phyloP scores from a whole-genome alignment of 306 rosid species.

The Medicago arabica region DNA sequence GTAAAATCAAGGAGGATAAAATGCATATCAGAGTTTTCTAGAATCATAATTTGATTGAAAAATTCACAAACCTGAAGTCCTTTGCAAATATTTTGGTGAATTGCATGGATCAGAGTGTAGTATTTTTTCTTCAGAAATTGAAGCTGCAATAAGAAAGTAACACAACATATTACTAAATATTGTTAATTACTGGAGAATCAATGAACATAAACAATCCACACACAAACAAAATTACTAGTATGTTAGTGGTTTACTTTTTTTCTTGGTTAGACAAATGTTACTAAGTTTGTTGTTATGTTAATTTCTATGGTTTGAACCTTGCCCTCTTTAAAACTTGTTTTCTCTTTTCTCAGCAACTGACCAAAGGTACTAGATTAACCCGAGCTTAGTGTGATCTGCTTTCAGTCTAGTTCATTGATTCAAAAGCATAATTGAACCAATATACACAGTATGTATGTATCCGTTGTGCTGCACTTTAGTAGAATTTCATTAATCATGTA shows the following conservation, averaged over 20 bases:
- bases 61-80: conserved; percentile 34
- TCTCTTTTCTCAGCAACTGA: background rate
- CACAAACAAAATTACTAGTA: background rate
- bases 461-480: too few species aligned
- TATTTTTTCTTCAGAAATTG: conserved; percentile 20
- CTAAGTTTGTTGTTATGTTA: too few species aligned
- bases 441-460: too few species aligned
- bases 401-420: too few species aligned
- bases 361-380: too few species aligned
- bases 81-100: background rate
- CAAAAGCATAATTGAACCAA: too few species aligned
- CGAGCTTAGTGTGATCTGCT: too few species aligned
- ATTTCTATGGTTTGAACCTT: too few species aligned
- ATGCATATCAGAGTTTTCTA: background rate
- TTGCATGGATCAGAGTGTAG: background rate
- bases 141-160: conserved; percentile 37
- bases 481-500: too few species aligned
- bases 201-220: background rate
- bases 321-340: too few species aligned
- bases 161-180: background rate
- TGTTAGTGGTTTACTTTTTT: background rate
- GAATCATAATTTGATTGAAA: background rate
- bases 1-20: background rate
- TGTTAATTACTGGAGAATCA: background rate
- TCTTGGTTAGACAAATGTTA: background rate